A percentile compares a stretch with the other conserved stretches of the same genome.
These are phyloP conservation scores for Sporothrix schenckii DNA, from an alignment of 2,329 filamentous ascomycete species.

Conservation along the genomic window DNA sequence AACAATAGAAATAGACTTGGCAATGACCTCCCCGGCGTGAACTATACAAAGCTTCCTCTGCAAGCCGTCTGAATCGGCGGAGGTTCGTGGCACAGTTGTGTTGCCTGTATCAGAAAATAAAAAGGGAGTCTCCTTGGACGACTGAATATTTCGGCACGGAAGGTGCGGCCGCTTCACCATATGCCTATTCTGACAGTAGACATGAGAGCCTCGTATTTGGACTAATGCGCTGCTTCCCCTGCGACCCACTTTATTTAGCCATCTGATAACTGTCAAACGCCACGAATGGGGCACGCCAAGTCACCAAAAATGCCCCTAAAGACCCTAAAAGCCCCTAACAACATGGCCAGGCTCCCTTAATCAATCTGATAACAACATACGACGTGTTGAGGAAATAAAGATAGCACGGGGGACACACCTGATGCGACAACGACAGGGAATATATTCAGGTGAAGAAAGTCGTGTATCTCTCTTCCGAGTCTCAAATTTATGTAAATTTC, in stretches of 20 bases:
- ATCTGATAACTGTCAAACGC: slow-evolving; percentile 14
- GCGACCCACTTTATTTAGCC: slow-evolving; percentile 4
- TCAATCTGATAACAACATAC: slow-evolving; percentile 6
- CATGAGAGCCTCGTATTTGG: too few species aligned
- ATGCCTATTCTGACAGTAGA: too few species aligned
- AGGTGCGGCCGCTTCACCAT: too few species aligned
- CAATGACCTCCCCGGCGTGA: background rate
- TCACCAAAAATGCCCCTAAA: background rate
- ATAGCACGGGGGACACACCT: too few species aligned
- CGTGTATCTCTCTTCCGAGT: background rate
- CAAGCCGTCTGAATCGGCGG: background rate
- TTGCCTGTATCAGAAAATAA: background rate
- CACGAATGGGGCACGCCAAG: background rate
- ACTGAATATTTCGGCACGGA: too few species aligned
- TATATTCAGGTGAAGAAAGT: background rate
- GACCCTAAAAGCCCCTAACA: background rate
- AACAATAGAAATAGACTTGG: slow-evolving; percentile 20
- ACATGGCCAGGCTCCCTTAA: background rate
- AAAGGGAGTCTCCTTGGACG: background rate
- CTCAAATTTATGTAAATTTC: background rate
- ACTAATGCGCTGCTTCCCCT: background rate
- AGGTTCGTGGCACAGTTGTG: background rate
- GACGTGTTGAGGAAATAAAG: too few species aligned
- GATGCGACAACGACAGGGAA: background rate
- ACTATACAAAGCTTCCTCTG: too few species aligned